A percentile compares a stretch with the other conserved stretches of the same genome.
phyloP scores from a whole-genome alignment of 495 filamentous ascomycete genomes.

The Penicillium maclennaniae region DNA sequence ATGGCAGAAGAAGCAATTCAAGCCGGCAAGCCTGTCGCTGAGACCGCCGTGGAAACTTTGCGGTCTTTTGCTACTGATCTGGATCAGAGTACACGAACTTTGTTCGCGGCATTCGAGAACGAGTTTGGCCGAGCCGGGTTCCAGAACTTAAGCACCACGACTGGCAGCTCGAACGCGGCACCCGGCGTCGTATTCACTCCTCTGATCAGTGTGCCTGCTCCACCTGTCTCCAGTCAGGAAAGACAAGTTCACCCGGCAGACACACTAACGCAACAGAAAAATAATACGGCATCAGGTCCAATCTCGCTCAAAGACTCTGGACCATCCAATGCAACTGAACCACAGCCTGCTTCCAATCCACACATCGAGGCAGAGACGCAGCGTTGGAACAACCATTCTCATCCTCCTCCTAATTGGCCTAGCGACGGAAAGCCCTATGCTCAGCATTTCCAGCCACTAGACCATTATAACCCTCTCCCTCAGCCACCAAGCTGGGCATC shows the following conservation, averaged over 20 bases:
- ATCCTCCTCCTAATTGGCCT: not conserved
- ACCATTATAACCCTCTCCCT: not conserved
- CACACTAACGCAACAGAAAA: not conserved
- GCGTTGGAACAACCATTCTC: not conserved
- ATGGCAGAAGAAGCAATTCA: conserved; percentile 35
- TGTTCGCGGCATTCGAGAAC: conserved; percentile 39
- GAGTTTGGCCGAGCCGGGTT: conserved; percentile 28
- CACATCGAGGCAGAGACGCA: not conserved
- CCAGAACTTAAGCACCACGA: not conserved
- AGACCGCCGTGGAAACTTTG: conserved; percentile 39
- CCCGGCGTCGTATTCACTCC: not conserved
- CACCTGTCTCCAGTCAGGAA: not conserved
- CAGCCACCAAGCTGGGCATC: not conserved
- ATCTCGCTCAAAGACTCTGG: not conserved
- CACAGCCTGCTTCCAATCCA: not conserved
- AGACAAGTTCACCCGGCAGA: not conserved
- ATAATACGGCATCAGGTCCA: not conserved
- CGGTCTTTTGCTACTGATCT: conserved; percentile 43
- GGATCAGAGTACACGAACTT: conserved; percentile 40
- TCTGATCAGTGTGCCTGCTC: not conserved
- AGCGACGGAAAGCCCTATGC: not conserved
- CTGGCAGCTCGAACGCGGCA: conserved; percentile 2
- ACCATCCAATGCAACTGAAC: not conserved
- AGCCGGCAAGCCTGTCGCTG: conserved; percentile 38
- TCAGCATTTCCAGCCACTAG: not conserved